Evolutionary conservation across 23 red algal species (phyloP), one percentile per base, ranked within the genome.

Genomic region (Gracilaria domingensis): DNA sequence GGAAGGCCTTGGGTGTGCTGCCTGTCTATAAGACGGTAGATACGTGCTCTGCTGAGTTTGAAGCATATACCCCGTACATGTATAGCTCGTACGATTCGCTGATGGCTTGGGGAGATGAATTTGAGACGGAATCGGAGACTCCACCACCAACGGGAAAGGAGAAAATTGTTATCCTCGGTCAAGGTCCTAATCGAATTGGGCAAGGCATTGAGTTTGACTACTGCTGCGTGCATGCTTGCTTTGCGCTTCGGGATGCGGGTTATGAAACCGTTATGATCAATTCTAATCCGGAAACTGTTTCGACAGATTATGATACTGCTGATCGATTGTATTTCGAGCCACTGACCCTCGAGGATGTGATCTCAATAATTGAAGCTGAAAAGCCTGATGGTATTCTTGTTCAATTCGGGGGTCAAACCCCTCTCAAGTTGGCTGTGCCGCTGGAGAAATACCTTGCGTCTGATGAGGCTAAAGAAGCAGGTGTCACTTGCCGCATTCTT

Each of bases 181-280:
- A 95, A 44, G 97, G 97, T 20, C 97, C 97, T 39, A 99, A 99
- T 73, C 84, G 97, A 51, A 99, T 99, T 73, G 97, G 97, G 24
- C 97, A 99, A 83, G 97, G 97, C 45, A 99, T 99, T 56, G 97
- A 99, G 81, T 99, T 99, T 84, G 97, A 99, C 53, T 96, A 96
- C 47, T 95, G 94, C 64, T 99, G 97, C 76, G 87, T 91, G 16
- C 97, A 99, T 76, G 97, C 94, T 29, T 96, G 94, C 34, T 99
- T 99, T 32, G 93, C 94, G n/a, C 88, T 99, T 79, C 90, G 93
- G 12, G 91, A 99, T 67, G 93, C 91, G 0, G 95, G 95, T 24
- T 94, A 58, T 70, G 97, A 99, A 73, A 99, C 97, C 26, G 92
- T 99, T 36, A 99, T 99, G 97, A 91, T 99, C 50, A 99, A 99